Base-by-base conservation (phyloP, 2,329 filamentous ascomycete genomes). In the Myriosclerotinia curreyana region DNA sequence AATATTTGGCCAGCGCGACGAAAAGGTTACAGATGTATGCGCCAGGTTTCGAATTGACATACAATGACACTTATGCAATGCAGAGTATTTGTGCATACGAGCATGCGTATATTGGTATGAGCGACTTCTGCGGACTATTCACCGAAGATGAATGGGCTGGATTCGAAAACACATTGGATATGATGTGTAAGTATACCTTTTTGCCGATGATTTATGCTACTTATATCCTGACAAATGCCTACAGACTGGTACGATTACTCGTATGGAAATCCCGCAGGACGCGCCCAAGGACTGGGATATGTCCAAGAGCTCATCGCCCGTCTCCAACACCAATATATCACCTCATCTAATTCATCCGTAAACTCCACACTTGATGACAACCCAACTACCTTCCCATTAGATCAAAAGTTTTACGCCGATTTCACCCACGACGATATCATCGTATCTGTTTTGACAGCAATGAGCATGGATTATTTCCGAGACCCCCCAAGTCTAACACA, bases 351-450 rank as follows among this genome's bases (percentile, higher is more conserved):
- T 1, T 86, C 81, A 59, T 90, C 87, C 11, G 80, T 85, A 66
- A 96, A 96, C 75, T 79, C 78, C 46, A 96, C 92, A 0, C 81
- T 96, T 0, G 89, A 95, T 74, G 78, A 79, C 14, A 81, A 86
- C 66, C 77, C 83, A 0, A 74, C 77, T 14, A 92, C 89, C 0
- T 96, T 96, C 72, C 92, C 92, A 0, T 79, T 96, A 0, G 67
- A 83, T 69, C 76, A 79, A 59, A 77, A 78, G 9, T 77, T 96
- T 7, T 96, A 95, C 72, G 91, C 90, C 1, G 92, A 96, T 75
- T 96, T 96, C 73, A 90, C 87, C 66, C 92, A 96, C 76, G 92
- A 96, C 77, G 96, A 96, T 75, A 86, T 88, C 73, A 92, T 96
- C 85, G 83, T 85, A 40, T 83, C 84, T 11, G 83, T 93, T 7